phyloP scores from a whole-genome alignment of 2,329 filamentous ascomycete species.

The Talaromyces sp. region DNA sequence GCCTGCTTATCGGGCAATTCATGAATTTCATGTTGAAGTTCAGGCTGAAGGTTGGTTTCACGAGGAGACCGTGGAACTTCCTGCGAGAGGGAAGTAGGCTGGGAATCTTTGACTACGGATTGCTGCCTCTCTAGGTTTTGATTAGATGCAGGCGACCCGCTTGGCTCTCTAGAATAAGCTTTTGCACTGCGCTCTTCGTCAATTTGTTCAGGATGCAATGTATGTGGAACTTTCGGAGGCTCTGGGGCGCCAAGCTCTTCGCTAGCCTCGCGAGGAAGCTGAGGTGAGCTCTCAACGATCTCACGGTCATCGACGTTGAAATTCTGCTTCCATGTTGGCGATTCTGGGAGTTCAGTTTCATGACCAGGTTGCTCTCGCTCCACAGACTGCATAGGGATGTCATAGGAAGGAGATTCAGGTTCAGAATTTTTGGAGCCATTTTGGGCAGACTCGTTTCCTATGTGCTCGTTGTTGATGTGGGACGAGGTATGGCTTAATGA shows the following conservation, averaged over 20 bases:
- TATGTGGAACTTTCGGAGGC: not conserved
- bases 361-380: slow-evolving; percentile 18
- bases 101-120: not conserved
- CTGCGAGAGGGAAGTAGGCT: not conserved
- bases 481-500: not conserved
- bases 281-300: slow-evolving; percentile 6
- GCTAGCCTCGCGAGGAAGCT: slow-evolving; percentile 17
- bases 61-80: not conserved
- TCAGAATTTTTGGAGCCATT: not conserved
- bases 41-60: not conserved
- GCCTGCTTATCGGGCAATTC: not conserved
- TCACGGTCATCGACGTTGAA: not conserved
- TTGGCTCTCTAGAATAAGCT: not conserved
- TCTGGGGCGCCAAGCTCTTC: slow-evolving; percentile 24
- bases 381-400: slow-evolving; percentile 23
- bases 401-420: not conserved
- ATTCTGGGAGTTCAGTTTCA: not conserved
- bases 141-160: not conserved
- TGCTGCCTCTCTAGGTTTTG: not conserved
- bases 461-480: not conserved
- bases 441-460: not conserved
- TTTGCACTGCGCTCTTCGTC: not conserved
- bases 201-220: not conserved
- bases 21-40: not conserved
- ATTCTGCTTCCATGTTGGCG: not conserved